Conservation (phyloP, 2,329 filamentous ascomycete genomes). For the Exophiala mesophila region DNA sequence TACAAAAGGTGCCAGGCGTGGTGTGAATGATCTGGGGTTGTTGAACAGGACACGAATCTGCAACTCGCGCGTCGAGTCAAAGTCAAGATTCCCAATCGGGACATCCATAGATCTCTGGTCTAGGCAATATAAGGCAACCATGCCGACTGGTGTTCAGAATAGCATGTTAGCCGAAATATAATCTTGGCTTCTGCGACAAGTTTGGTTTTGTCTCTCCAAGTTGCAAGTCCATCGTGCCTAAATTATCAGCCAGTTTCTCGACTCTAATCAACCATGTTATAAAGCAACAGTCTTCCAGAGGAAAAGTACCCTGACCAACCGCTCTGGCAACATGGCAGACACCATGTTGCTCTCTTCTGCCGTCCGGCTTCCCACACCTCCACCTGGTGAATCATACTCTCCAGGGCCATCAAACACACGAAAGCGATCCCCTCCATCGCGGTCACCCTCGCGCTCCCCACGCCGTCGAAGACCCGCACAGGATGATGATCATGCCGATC, state of each 20-base stretch:
- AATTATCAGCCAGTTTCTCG: no score
- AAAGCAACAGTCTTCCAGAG: not conserved
- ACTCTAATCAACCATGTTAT: not conserved
- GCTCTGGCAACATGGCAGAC: constrained; percentile 35
- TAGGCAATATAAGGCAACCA: no score
- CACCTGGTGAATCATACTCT: constrained; percentile 45
- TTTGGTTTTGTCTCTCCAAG: no score
- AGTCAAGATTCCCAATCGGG: constrained; percentile 2
- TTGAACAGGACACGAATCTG: constrained; percentile 19
- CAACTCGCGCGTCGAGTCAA: constrained; percentile 13
- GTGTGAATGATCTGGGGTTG: no score
- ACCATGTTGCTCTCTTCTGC: constrained; percentile 48
- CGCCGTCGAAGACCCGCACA: constrained; percentile 47
- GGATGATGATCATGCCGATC: constrained; percentile 29
- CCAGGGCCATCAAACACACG: constrained; percentile 47
- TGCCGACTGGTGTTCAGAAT: no score
- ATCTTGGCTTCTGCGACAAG: not conserved
- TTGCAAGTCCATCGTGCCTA: no score
- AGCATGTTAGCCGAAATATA: not conserved
- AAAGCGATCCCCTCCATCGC: constrained; percentile 54
- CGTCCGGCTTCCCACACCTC: constrained; percentile 56
- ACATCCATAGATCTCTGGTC: no score
- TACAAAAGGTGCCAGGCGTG: no score
- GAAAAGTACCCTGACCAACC: not conserved
- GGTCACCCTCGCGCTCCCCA: constrained; percentile 51